These are phyloP conservation scores for Penicillium odoratum DNA, from an alignment of 495 filamentous ascomycete genomes.

Conservation along the genomic window DNA sequence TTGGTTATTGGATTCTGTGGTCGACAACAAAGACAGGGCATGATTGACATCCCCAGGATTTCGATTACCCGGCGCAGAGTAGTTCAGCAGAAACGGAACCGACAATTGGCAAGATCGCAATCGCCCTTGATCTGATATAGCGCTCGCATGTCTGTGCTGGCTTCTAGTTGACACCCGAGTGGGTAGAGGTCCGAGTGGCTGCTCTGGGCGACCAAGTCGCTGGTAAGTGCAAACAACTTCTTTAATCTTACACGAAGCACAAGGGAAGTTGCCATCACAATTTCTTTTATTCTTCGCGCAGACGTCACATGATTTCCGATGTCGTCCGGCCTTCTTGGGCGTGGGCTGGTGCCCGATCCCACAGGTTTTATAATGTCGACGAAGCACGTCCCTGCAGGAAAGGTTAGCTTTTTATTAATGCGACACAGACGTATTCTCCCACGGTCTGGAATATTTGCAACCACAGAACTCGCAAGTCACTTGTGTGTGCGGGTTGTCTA, in stretches of 20 bases:
- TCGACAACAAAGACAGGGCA: conserved; percentile 13
- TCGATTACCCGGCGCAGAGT: conserved; percentile 12
- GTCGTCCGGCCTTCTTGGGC: conserved; percentile 11
- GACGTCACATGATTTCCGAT: conserved; percentile 16
- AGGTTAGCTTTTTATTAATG: not conserved
- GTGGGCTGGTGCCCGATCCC: conserved; percentile 1
- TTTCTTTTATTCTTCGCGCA: conserved; percentile 8
- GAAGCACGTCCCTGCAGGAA: conserved; percentile 13
- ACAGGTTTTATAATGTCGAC: conserved; percentile 18
- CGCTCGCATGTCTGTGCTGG: not conserved
- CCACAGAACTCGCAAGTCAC: conserved; percentile 15
- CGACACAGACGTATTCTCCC: not conserved
- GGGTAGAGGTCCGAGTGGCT: not conserved
- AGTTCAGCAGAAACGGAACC: conserved; percentile 19
- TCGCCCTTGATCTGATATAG: not conserved
- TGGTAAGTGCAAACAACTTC: conserved; percentile 8
- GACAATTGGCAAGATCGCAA: not conserved
- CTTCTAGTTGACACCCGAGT: not conserved
- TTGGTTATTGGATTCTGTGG: conserved; percentile 10
- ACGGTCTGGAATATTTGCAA: conserved; percentile 15
- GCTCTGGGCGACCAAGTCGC: not conserved
- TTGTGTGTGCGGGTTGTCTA: conserved; percentile 8
- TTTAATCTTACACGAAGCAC: conserved; percentile 2
- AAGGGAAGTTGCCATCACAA: conserved; percentile 9
- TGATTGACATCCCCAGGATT: conserved; percentile 15